Base-by-base conservation (phyloP, 495 filamentous ascomycete species). In the Aspergillus carlsbadensis region DNA sequence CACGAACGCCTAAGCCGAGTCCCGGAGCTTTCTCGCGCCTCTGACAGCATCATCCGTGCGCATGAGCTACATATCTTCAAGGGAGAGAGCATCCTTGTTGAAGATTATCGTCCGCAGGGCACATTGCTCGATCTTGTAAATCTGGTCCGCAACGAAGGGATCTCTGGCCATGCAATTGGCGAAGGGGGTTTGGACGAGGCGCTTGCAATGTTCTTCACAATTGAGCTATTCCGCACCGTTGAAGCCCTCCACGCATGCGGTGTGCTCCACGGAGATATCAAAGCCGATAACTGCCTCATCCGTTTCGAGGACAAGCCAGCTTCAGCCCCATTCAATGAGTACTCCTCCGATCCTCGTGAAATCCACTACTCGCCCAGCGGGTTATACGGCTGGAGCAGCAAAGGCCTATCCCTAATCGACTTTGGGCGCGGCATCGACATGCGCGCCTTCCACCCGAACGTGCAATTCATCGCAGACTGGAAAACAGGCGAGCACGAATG, bases 341-440 rank as follows among this genome's bases (percentile, higher is more conserved):
- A 79, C 22, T 78, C 80, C 76, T 54, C 71, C 7, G 65, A 81
- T 10, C 55, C 61, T 1, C 69, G 70, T 22, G 74, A 76, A 55
- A 46, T 68, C 5, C 78, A 81, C 56, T 98, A 92, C 70, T 78
- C 81, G 1, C 79, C 82, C 36, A 83, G 86, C 37, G 94, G 94
- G 14, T 69, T 74, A 0, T 82, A 82, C 51, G 91, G 91, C 60
- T 98, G 94, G 94, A 72, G 77, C 5, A 73, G 74, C 36, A 91
- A 95, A 62, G 94, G 94, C 17, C 66, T 98, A 4, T 78, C 82
- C 8, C 79, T 98, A 1, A 97, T 98, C 65, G 94, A 98, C 71
- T 98, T 98, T 65, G 94, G 94, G 6, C 85, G 95, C 2, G 89
- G 85, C 22, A 95, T 98, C 72, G 94, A 98, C 74, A 92, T 96